phyloP scores from a whole-genome alignment of 768 basidiomycete genomes.

The Filobasidium floriforme region DNA sequence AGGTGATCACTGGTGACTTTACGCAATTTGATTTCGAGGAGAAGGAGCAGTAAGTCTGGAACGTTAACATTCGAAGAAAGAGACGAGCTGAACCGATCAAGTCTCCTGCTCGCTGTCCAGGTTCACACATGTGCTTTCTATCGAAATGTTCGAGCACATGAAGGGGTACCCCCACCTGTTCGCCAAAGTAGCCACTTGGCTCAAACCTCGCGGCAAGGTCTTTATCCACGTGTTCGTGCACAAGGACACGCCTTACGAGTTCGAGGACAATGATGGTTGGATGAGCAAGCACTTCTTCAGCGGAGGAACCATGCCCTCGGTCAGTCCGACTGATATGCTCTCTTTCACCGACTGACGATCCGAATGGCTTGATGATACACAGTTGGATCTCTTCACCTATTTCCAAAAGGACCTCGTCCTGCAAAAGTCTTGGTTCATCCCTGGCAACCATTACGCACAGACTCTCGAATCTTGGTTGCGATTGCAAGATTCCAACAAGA shows the following conservation, averaged over 20 bases:
- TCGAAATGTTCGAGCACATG: slow-evolving; percentile 71
- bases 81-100: too few species aligned
- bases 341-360: not conserved
- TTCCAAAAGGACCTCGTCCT: slow-evolving; percentile 61
- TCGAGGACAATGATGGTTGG: slow-evolving; percentile 63
- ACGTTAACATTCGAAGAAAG: not conserved
- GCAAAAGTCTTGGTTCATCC: slow-evolving; percentile 56
- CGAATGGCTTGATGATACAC: slow-evolving; percentile 39
- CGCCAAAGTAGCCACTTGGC: slow-evolving; percentile 59
- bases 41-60: slow-evolving; percentile 47
- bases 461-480: slow-evolving; percentile 63
- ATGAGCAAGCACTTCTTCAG: slow-evolving; percentile 69
- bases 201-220: slow-evolving; percentile 54
- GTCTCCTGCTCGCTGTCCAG: slow-evolving; percentile 37
- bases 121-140: slow-evolving; percentile 64
- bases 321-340: slow-evolving; percentile 9
- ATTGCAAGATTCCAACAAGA: slow-evolving; percentile 54
- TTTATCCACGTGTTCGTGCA: slow-evolving; percentile 71
- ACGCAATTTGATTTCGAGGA: slow-evolving; percentile 57
- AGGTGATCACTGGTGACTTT: slow-evolving; percentile 65
- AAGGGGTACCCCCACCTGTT: slow-evolving; percentile 63
- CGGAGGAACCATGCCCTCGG: slow-evolving; percentile 66
- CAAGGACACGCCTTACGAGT: slow-evolving; percentile 58
- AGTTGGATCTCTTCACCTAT: slow-evolving; percentile 48
- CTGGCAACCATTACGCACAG: slow-evolving; percentile 59